A percentile compares a stretch with the other conserved stretches of the same genome.
Evolutionary conservation across 805 yeast genomes (phyloP).

Genomic region (Candida sphagnicola): DNA sequence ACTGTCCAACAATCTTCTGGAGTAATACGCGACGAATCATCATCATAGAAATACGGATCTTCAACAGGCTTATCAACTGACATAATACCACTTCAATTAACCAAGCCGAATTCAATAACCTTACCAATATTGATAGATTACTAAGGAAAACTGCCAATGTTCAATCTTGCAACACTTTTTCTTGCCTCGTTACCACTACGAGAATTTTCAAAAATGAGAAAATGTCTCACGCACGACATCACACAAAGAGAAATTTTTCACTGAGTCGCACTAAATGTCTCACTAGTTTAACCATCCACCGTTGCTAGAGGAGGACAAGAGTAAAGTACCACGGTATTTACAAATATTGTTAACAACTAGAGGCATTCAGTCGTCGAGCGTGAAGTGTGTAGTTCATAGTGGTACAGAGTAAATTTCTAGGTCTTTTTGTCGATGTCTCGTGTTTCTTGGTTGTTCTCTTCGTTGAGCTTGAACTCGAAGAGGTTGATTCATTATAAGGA

Average conservation of each 20-base stretch:
- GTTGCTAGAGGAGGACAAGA: neutral
- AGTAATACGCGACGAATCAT: slow-evolving; percentile 65
- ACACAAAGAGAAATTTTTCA: slow-evolving; percentile 12
- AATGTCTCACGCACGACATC: slow-evolving; percentile 1
- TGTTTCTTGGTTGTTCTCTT: neutral
- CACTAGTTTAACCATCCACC: too few species aligned
- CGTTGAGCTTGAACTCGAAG: neutral
- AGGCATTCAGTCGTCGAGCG: too few species aligned
- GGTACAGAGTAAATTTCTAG: too few species aligned
- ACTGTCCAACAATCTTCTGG: slow-evolving; percentile 99
- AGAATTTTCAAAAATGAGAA: neutral
- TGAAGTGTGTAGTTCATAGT: too few species aligned
- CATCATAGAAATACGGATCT: slow-evolving; percentile 73
- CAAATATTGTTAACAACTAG: too few species aligned
- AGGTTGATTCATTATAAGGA: slow-evolving; percentile 28
- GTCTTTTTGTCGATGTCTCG: too few species aligned
- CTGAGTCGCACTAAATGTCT: neutral
- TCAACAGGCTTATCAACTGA: slow-evolving; percentile 20
- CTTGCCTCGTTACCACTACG: neutral
- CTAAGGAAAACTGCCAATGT: neutral
- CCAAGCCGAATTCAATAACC: neutral
- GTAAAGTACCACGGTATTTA: neutral
- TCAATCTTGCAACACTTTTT: neutral
- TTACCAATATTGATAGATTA: neutral
- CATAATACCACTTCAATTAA: slow-evolving; percentile 1